Percentiles rank a stretch among this genome's conserved stretches.
These are phyloP conservation scores for Alternaria sp. DNA, from an alignment of 2,329 filamentous ascomycete species.

Conservation along the genomic window DNA sequence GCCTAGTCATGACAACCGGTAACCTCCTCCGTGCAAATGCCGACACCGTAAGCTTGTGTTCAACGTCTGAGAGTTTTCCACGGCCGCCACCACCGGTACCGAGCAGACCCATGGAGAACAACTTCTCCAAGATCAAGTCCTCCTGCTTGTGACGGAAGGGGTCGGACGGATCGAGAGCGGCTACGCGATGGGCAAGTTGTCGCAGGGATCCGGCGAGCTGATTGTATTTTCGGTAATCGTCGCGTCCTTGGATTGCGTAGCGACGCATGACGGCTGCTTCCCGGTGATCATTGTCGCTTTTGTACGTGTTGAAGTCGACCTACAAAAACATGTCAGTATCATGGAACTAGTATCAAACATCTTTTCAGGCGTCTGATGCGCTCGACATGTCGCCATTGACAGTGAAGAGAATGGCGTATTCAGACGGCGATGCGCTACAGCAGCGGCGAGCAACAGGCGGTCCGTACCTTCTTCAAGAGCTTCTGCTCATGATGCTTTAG, in stretches of 20 bases:
- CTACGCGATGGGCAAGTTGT: conserved; percentile 87
- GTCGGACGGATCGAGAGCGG: conserved; percentile 81
- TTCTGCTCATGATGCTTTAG: conserved; percentile 95
- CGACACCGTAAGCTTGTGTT: conserved; percentile 87
- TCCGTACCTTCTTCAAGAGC: conserved; percentile 73
- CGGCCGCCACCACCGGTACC: conserved; percentile 70
- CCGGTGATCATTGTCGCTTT: conserved; percentile 86
- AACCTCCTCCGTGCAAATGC: conserved; percentile 86
- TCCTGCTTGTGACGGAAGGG: conserved; percentile 84
- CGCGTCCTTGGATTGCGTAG: conserved; percentile 85
- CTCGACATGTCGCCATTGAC: not conserved
- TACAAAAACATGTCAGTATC: not conserved
- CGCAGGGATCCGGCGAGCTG: conserved; percentile 71
- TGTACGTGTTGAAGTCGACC: conserved; percentile 95
- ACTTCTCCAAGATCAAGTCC: conserved; percentile 85
- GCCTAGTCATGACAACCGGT: conserved; percentile 88
- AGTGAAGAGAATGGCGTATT: not conserved
- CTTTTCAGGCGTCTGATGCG: not conserved
- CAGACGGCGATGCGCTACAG: not conserved
- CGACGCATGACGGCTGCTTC: conserved; percentile 80
- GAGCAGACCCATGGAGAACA: conserved; percentile 91
- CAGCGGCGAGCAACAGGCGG: not conserved
- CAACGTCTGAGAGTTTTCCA: conserved; percentile 74
- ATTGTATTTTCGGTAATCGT: conserved; percentile 75
- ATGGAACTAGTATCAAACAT: not conserved